Evolutionary conservation across 768 basidiomycete genomes (phyloP), one percentile per base, ranked within the genome.

Genomic region (Tricholoma matsutake): DNA sequence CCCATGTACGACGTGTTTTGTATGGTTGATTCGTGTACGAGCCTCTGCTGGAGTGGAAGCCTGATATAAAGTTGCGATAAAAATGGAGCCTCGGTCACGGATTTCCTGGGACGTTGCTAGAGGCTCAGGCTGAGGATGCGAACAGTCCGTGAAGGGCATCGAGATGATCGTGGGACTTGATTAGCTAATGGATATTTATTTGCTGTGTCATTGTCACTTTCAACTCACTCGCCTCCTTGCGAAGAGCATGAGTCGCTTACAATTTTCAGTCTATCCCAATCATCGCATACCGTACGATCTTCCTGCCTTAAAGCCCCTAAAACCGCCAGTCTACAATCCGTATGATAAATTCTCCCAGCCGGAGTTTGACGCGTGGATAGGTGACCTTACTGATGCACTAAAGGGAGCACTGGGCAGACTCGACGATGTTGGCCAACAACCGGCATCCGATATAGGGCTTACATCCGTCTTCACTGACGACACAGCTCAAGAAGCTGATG

Each of bases 301-400:
- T 16, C 37, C 63, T 4, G 62, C 60, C 1, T 57, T 64, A 11
- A 72, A 65, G 51, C 16, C 65, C 1, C 56, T 67, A 1, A 78
- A 79, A 18, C 73, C 84, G 6, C 87, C 88, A 18, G 80, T 88
- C 57, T 72, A 83, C 56, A 91, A 91, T 66, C 89, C 89, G 1
- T 91, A 86, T 69, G 87, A 90, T 71, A 86, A 86, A 70, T 88
- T 91, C 70, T 79, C 86, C 1, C 80, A 85, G 68, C 74, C 77
- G 1, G 83, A 89, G 63, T 91, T 89, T 65, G 87, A 90, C 77
- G 76, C 79, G 68, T 91, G 85, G 85, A 86, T 91, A 65, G 81
- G 78, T 65, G 85, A 79, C 66, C 81, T 91, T 47, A 88, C 85
- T 0, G 71, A 78, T 61, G 76, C 83, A 55, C 73, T 91, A 29